Evolutionary conservation across 257 asterid genomes (phyloP).

Genomic region (Verbascum thapsus): DNA sequence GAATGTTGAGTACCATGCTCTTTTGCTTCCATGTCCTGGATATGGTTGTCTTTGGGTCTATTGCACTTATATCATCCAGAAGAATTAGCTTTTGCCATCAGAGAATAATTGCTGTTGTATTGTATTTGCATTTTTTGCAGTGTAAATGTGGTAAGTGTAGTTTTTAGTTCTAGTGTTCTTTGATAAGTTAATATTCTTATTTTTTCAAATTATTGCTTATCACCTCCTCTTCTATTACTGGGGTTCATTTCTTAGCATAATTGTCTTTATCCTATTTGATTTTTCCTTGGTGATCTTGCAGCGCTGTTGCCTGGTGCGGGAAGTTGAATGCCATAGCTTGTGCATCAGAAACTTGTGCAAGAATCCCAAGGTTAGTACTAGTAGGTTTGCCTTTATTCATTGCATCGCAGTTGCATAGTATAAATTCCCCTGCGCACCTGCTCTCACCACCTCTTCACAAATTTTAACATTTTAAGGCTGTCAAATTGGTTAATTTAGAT

Average conservation of each 20-base stretch:
- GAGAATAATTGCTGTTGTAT: not conserved
- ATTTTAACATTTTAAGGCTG: constrained; percentile 1
- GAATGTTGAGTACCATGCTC: not conserved
- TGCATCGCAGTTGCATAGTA: constrained; percentile 5
- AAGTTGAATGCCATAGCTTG: constrained; percentile 94
- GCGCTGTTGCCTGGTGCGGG: constrained; percentile 99
- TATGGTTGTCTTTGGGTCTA: not conserved
- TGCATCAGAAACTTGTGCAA: constrained; percentile 98
- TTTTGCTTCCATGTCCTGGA: constrained; percentile 2
- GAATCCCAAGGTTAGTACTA: constrained; percentile 85
- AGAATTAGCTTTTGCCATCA: constrained; percentile 3
- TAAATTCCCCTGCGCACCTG: not conserved
- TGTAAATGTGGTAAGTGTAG: not conserved
- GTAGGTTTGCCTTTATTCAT: not conserved
- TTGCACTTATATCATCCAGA: not conserved
- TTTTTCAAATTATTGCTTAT: not conserved
- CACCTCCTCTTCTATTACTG: constrained; percentile 3
- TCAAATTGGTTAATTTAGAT: not conserved
- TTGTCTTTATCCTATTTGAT: not conserved
- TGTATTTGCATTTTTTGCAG: not conserved
- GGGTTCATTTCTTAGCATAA: not conserved
- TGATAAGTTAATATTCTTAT: not conserved
- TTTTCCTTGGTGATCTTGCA: constrained; percentile 36
- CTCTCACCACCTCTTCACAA: not conserved
- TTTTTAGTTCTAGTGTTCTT: not conserved